Base-by-base conservation (phyloP, 2,329 filamentous ascomycete species). In the Colletotrichum filicis region DNA sequence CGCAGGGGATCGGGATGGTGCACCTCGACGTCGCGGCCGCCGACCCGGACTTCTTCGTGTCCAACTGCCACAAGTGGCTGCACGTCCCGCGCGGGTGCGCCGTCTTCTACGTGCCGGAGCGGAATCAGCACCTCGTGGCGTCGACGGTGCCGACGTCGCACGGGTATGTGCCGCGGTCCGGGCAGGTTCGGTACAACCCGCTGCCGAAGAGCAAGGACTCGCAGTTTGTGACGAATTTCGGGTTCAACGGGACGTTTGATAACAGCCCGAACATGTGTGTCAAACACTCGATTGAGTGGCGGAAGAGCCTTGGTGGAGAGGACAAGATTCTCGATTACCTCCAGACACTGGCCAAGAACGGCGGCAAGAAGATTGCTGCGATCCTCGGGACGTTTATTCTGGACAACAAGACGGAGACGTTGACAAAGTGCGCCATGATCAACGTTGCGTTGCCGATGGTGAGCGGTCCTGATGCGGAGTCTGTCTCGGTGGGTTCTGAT, bases 61-160 rank as follows among this genome's bases (percentile, higher is more conserved):
- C 88, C 68, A 98, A 98, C 81, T 94, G 92, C 77, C 94, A 97
- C 85, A 97, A 97, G 85, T 98, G 96, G 96, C 90, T 98, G 8
- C 92, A 91, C 78, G 90, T 91, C 0, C 96, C 95, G 1, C 91
- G 95, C 37, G 93, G 92, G 19, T 95, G 93, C 79, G 95, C 95
- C 3, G 85, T 97, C 4, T 90, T 98, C 75, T 93, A 97, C 82
- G 93, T 97, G 1, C 93, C 95, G 0, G 73, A 86, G 22, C 88
- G 92, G 26, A 95, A 97, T 81, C 96, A 98, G 80, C 84, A 86
- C 61, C 82, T 97, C 56, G 90, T 98, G 55, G 89, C 91, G 16
- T 92, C 92, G 2, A 92, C 94, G 0, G 81, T 97, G 35, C 94
- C 95, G 0, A 98, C 95, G 0, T 95, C 92, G 52, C 94, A 95